Evolutionary conservation across 495 filamentous ascomycete genomes (phyloP), one percentile per base, ranked within the genome.

Genomic region (Aspergillus kassunensis): DNA sequence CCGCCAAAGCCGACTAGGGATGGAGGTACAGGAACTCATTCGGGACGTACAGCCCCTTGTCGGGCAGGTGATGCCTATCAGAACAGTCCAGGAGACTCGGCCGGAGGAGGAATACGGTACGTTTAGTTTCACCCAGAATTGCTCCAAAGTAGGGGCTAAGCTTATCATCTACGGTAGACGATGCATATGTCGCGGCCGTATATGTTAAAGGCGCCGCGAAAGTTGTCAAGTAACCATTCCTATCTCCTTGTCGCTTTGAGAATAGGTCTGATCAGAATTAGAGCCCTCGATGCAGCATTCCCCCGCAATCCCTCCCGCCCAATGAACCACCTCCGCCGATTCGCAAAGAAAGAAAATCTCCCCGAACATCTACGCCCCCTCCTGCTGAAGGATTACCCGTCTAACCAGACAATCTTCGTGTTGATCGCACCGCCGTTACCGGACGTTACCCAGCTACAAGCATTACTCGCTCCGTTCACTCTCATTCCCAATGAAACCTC

Each of bases 321-420:
- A 53, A 72, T 90, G 27, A 78, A 80, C 61, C 93, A 98, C 65
- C 79, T 97, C 16, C 84, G 90, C 37, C 82, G 90, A 44, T 88
- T 93, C 51, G 84, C 83, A 37, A 92, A 89, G 63, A 80, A 74
- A 23, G 75, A 77, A 31, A 83, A 82, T 56, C 73, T 97, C 5
- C 88, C 90, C 1, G 36, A 61, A 5, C 58, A 68, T 16, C 57
- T 86, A 6, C 63, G 56, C 41, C 61, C 59, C 25, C 43, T 49
- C 27, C 60, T 75, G 46, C 48, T 61, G 40, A 48, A 57, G 11
- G 55, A 53, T 21, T 51, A 54, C 21, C 44, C 44, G n/a, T 49
- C 55, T 1, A 30, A 49, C 16, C 65, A 64, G 30, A 73, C 66
- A 3, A 69, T 73, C 21, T 73, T 70, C 33, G 69, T 70, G 23